Conservation (phyloP, 1,284 basidiomycete genomes). For the Marasmius oreades region DNA sequence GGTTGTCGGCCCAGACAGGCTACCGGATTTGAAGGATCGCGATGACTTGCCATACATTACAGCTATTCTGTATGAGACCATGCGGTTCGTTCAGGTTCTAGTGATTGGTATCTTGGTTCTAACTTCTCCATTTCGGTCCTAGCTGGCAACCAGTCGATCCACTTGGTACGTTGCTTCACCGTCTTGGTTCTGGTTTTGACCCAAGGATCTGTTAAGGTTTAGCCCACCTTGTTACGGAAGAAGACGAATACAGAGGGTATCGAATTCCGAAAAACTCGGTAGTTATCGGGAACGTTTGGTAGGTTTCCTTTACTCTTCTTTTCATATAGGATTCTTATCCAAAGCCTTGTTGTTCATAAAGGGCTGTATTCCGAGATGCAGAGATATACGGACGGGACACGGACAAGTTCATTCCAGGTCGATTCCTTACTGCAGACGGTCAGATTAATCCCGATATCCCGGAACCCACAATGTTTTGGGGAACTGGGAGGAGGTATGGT, state of each 20-base stretch:
- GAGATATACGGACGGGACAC: slow-evolving; percentile 1
- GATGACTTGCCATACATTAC: slow-evolving; percentile 8
- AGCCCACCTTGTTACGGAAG: slow-evolving; percentile 3
- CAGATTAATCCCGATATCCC: not conserved
- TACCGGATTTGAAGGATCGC: slow-evolving; percentile 8
- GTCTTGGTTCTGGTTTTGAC: not conserved
- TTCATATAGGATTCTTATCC: not conserved
- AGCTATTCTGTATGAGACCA: slow-evolving; percentile 3
- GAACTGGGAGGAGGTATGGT: slow-evolving; percentile 5
- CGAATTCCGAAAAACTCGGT: slow-evolving; percentile 7
- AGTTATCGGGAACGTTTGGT: slow-evolving; percentile 10
- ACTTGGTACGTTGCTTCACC: not conserved
- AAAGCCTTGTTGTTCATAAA: too few species aligned
- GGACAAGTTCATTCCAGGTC: slow-evolving; percentile 5
- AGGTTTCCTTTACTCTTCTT: not conserved
- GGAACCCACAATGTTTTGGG: slow-evolving; percentile 2
- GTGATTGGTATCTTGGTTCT: not conserved
- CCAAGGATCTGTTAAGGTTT: too few species aligned
- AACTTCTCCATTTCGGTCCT: not conserved
- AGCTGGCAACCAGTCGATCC: slow-evolving; percentile 9
- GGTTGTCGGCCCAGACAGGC: slow-evolving; percentile 16
- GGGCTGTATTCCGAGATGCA: slow-evolving; percentile 7
- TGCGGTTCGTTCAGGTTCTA: not conserved
- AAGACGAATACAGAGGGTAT: slow-evolving; percentile 9
- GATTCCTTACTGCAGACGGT: slow-evolving; percentile 7